These are phyloP conservation scores for Pichia sp. DNA, from an alignment of 1,139 yeast genomes.

Conservation along the genomic window DNA sequence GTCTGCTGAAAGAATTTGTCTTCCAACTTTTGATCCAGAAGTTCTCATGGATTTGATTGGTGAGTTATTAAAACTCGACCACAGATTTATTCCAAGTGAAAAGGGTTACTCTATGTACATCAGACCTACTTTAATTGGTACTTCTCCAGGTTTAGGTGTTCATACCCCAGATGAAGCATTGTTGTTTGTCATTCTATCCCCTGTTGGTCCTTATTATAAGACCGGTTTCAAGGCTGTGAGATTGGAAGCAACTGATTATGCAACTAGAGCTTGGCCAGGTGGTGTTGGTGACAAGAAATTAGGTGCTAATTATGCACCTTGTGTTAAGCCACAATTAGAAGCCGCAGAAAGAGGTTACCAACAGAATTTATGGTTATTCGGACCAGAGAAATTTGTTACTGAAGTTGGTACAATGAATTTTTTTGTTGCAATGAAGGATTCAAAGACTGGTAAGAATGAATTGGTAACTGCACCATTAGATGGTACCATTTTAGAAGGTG, in stretches of 20 bases:
- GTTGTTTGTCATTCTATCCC: constrained; percentile 80
- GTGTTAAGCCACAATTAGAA: constrained; percentile 78
- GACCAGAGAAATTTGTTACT: constrained; percentile 80
- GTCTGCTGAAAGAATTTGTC: constrained; percentile 78
- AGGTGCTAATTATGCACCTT: constrained; percentile 97
- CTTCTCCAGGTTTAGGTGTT: constrained; percentile 81
- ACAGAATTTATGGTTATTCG: constrained; percentile 94
- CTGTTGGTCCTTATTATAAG: constrained; percentile 89
- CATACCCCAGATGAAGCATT: constrained; percentile 72
- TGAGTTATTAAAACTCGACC: constrained; percentile 65
- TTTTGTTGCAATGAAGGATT: constrained; percentile 71
- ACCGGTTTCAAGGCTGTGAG: constrained; percentile 92
- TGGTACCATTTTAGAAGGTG: constrained; percentile 95
- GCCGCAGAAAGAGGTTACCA: constrained; percentile 88
- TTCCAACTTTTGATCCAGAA: constrained; percentile 77
- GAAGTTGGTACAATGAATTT: constrained; percentile 98
- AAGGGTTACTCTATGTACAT: constrained; percentile 86
- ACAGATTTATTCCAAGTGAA: constrained; percentile 71
- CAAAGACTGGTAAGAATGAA: constrained; percentile 73
- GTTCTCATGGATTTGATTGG: constrained; percentile 69
- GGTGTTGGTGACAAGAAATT: constrained; percentile 94
- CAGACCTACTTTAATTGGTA: constrained; percentile 93
- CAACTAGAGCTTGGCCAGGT: constrained; percentile 98
- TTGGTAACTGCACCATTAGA: constrained; percentile 94
- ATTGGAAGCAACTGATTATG: constrained; percentile 89